Evolutionary conservation across 208 protist species (phyloP), one percentile per base, ranked within the genome.

Genomic region (Acanthamoeba royreba): DNA sequence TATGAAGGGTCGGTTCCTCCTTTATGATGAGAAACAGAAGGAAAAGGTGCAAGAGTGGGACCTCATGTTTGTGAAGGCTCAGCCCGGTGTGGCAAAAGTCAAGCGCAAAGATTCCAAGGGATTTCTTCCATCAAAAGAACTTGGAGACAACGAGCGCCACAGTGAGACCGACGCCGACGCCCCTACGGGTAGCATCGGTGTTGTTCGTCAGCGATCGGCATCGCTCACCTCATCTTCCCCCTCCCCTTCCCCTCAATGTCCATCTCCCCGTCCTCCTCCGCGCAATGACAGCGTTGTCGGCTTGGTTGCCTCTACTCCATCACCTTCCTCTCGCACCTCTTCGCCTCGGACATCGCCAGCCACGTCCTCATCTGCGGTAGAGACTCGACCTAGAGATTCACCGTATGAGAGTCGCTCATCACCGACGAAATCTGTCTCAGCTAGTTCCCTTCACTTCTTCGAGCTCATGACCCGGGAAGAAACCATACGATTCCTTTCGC

Each of bases 11-110:
- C 72, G 72, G 8, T 83, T 83, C 72, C 46, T 83, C 43, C 72
- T 83, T 15, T 83, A 38, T 28, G 72, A 83, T 28, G 72, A 83
- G 31, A 47, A 83, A n/a, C 72, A 83, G 72, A 47, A 17, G 43
- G 72, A 83, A 43, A 83, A 83, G 72, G 43, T 83, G 7, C 43
- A 83, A 43, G 72, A 83, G 42, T 83, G 72, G 72, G 72, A 83
- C 43, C 72, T 83, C 72, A 83, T 83, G 72, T 83, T 83, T 28
- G 72, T 83, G 25, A 83, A 83, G 72, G 72, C 72, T 3, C 72
- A 83, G 72, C 72, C 72, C 9, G 43, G 72, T 43, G 72, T 83
- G 72, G 72, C 72, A 38, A 83, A 83, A 43, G 38, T 83, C n/a
- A 83, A 83, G 72, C 72, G 72, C 5, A 83, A 83, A 28, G 72